Evolutionary conservation across 139 green algal genomes (phyloP), one percentile per base, ranked within the genome.

Genomic region (Zygnema circumcarinatum): DNA sequence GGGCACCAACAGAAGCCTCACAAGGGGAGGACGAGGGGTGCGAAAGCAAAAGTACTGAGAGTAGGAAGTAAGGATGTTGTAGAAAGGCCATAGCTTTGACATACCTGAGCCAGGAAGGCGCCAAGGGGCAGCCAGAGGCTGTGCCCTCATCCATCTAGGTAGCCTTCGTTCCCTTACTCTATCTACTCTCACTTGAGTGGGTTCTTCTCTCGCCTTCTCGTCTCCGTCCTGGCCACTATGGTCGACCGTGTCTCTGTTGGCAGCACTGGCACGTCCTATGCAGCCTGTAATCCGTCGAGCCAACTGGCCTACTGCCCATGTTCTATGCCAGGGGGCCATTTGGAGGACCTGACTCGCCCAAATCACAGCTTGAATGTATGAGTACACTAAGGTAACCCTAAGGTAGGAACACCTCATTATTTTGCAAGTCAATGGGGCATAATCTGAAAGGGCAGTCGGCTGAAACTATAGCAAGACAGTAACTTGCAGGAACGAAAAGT

Each of bases 271-370:
- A 1, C 82, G 74, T 39, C 79, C 67, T 38, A 89, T 47, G 69
- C 84, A 89, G n/a, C 31, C n/a, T n/a, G 75, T 47, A 22, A 89
- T 89, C 1, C 76, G 42, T 20, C 36, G 36, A 33, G 84, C 84
- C n/a, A 89, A 62, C 1, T 53, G 39, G 21, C 31, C 69, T 2
- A 89, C 84, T 32, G 75, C 84, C 84, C 84, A 89, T 21, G 36
- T 76, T 16, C 84, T 54, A 56, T 89, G 84, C 84, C 84, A 89
- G n/a, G 84, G 84, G 1, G 84, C 84, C 84, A 89, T 89, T 31
- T 89, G 75, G n/a, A 86, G 7, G 39, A 89, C 84, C 84, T 89
- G 81, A 2, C 25, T 32, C 35, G 25, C 54, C 54, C 54, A n/a
- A n/a, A n/a, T n/a, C n/a, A n/a, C n/a, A n/a, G n/a, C n/a, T n/a